A percentile compares a stretch with the other conserved stretches of the same genome.
phyloP scores from a whole-genome alignment of 768 basidiomycete species.

The Russula ochroleuca region DNA sequence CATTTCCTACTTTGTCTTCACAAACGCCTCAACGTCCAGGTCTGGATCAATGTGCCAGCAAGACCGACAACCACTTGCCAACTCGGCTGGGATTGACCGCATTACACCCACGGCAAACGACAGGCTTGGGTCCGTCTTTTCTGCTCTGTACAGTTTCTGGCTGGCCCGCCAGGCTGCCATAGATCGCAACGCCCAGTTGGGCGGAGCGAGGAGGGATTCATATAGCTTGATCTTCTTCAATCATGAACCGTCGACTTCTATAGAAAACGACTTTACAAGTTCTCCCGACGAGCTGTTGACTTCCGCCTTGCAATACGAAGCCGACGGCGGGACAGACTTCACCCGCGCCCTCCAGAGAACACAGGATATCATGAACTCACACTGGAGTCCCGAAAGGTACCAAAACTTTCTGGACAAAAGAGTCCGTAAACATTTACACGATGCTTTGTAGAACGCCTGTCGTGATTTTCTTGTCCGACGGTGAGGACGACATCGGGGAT shows the following conservation, averaged over 20 bases:
- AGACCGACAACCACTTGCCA: slow-evolving; percentile 45
- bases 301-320: slow-evolving; percentile 35
- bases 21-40: slow-evolving; percentile 32
- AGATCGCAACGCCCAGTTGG: slow-evolving; percentile 28
- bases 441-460: slow-evolving; percentile 42
- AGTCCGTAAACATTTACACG: not conserved
- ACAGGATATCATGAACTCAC: slow-evolving; percentile 39
- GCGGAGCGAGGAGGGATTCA: slow-evolving; percentile 43
- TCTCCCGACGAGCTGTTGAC: slow-evolving; percentile 44
- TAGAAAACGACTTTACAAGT: slow-evolving; percentile 46
- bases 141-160: slow-evolving; percentile 56
- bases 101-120: slow-evolving; percentile 43
- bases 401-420: slow-evolving; percentile 20
- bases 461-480: slow-evolving; percentile 56
- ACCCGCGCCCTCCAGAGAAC: slow-evolving; percentile 39
- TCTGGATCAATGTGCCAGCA: slow-evolving; percentile 46
- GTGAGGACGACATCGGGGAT: slow-evolving; percentile 44
- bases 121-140: slow-evolving; percentile 54
- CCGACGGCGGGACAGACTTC: slow-evolving; percentile 44
- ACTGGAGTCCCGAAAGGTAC: slow-evolving; percentile 52
- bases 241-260: slow-evolving; percentile 25
- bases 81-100: slow-evolving; percentile 39
- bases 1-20: slow-evolving; percentile 26
- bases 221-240: slow-evolving; percentile 56
- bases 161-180: slow-evolving; percentile 44